Conservation (phyloP, 495 filamentous ascomycete species). For the Chaetomium tenue region DNA sequence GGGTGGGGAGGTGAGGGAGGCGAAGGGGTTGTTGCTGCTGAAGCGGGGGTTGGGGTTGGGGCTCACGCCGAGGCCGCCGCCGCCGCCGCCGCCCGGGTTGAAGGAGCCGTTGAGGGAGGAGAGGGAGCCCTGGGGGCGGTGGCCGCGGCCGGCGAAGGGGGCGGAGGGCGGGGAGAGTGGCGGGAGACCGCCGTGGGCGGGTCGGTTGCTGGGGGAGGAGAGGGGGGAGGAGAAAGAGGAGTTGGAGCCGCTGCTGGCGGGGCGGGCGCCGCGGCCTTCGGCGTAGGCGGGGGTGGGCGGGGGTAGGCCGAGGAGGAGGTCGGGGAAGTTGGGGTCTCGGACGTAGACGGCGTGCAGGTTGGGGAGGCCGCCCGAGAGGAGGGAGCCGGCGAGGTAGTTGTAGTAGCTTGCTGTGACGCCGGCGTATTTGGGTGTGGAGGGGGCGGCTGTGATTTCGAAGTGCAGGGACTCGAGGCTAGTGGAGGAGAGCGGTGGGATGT, state of each 20-base stretch:
- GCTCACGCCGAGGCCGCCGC: not conserved
- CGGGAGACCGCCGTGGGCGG: slow-evolving; percentile 1
- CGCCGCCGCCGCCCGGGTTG: too few species aligned
- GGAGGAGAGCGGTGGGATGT: slow-evolving; percentile 64
- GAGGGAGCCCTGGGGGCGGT: slow-evolving; percentile 25
- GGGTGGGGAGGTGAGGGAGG: slow-evolving; percentile 26
- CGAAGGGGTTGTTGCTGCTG: slow-evolving; percentile 55
- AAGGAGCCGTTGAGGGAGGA: slow-evolving; percentile 20
- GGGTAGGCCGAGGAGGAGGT: slow-evolving; percentile 62
- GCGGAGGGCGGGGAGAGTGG: slow-evolving; percentile 13
- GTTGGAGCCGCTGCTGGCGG: slow-evolving; percentile 36
- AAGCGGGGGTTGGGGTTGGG: slow-evolving; percentile 36
- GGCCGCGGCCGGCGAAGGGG: slow-evolving; percentile 14
- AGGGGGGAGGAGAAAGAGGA: slow-evolving; percentile 24
- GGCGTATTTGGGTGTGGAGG: slow-evolving; percentile 54
- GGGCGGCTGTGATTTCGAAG: slow-evolving; percentile 73
- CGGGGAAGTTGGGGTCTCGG: slow-evolving; percentile 75
- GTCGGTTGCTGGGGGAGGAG: slow-evolving; percentile 25
- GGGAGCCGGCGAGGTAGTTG: slow-evolving; percentile 74
- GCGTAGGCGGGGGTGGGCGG: slow-evolving; percentile 57
- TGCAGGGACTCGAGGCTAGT: slow-evolving; percentile 65
- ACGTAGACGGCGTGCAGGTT: slow-evolving; percentile 76
- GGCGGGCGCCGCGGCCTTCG: slow-evolving; percentile 38
- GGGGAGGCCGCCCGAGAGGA: slow-evolving; percentile 73
- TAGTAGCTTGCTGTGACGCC: slow-evolving; percentile 72